Percentiles rank a stretch among this genome's conserved stretches.
Conservation (phyloP, 805 yeast genomes). For the Metschnikowia amazonensis region DNA sequence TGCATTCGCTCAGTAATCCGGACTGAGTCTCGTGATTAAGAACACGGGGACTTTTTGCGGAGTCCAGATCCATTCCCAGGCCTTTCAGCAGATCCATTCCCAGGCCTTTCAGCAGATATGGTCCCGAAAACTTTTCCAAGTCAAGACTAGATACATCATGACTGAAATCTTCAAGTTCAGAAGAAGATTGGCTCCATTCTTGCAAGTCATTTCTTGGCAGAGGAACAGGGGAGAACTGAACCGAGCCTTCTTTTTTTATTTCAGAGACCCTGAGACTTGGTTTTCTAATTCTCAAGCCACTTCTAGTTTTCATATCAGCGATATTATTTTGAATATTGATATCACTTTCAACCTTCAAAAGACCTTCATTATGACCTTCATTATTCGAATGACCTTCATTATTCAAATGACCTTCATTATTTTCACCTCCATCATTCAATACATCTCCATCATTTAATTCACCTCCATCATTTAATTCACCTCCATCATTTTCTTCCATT, state of each 20-base stretch:
- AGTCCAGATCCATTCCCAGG: background rate
- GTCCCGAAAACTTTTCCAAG: conserved; percentile 5
- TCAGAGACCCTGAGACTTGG: too few relatives aligned
- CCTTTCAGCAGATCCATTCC: background rate
- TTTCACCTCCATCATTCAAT: too few relatives aligned
- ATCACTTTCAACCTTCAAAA: too few relatives aligned
- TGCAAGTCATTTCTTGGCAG: background rate
- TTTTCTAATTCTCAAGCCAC: too few relatives aligned
- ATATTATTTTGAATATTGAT: too few relatives aligned
- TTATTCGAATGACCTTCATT: too few relatives aligned
- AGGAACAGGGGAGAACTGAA: background rate
- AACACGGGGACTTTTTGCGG: background rate
- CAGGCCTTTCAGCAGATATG: background rate
- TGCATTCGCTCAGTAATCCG: conserved; percentile 8
- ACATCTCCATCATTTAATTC: too few relatives aligned
- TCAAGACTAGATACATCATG: conserved; percentile 13
- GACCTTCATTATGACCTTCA: too few relatives aligned
- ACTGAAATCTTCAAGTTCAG: conserved; percentile 24
- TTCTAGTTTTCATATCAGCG: too few relatives aligned
- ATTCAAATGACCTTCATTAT: too few relatives aligned
- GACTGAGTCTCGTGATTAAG: conserved; percentile 14
- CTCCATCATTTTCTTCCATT: too few relatives aligned
- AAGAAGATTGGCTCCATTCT: conserved; percentile 13
- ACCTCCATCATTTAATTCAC: too few relatives aligned
- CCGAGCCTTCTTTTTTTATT: background rate